A percentile compares a stretch with the other conserved stretches of the same genome.
Conservation (phyloP, 352 stramenopile genomes). For the Pythium folliculosum region DNA sequence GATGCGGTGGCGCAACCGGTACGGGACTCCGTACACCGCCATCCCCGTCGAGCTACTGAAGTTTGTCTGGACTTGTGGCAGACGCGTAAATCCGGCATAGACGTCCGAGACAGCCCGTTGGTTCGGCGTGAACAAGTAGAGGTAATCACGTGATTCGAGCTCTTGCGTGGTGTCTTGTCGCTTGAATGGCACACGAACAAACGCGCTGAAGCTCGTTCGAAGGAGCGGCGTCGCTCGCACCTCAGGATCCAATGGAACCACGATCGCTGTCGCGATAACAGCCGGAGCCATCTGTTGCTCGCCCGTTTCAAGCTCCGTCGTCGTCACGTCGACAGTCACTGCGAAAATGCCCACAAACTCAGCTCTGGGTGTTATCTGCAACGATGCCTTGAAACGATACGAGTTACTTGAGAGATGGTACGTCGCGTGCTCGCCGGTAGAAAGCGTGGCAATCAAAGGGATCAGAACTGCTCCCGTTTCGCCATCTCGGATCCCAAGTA, state of each 20-base stretch:
- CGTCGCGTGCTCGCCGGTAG: not conserved
- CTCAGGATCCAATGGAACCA: conserved; percentile 31
- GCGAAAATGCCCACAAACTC: conserved; percentile 50
- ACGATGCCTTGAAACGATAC: conserved; percentile 22
- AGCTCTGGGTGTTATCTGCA: conserved; percentile 35
- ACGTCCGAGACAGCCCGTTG: conserved; percentile 36
- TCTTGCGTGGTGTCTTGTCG: conserved; percentile 37
- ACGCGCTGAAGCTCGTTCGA: conserved; percentile 26
- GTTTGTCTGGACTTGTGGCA: conserved; percentile 22
- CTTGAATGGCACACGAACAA: conserved; percentile 46
- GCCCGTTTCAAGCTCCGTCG: conserved; percentile 37
- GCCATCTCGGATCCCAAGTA: conserved; percentile 12
- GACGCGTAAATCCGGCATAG: conserved; percentile 34
- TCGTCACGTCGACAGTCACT: conserved; percentile 37
- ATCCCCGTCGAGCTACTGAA: conserved; percentile 18
- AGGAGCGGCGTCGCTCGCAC: conserved; percentile 16
- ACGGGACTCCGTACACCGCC: conserved; percentile 43
- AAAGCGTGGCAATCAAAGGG: not conserved
- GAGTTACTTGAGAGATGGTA: conserved; percentile 17
- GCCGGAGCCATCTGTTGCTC: conserved; percentile 21
- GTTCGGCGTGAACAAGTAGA: conserved; percentile 46
- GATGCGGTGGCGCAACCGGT: conserved; percentile 31
- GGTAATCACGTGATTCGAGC: conserved; percentile 36
- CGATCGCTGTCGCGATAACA: conserved; percentile 29
- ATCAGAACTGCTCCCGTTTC: not conserved